Base-by-base conservation (phyloP, 192 early-diverging fungal species). In the Coemansia sp. region DNA sequence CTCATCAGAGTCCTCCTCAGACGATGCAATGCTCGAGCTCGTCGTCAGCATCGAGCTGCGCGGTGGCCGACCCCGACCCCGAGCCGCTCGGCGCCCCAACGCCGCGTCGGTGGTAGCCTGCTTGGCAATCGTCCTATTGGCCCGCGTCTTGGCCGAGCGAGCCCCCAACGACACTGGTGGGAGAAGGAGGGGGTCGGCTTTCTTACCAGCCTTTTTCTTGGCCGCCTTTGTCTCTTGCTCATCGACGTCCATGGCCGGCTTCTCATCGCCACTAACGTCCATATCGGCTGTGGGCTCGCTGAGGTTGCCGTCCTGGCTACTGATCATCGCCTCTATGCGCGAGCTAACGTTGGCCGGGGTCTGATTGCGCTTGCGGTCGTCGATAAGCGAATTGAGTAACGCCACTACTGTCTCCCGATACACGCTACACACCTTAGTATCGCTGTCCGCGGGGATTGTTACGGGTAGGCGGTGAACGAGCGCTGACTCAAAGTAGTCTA, bases 401-500 rank as follows among this genome's bases (percentile, higher is more conserved):
- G 78, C 78, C 12, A 72, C 31, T 1, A 45, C 65, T 1, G 73
- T 62, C n/a, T 81, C 78, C 25, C 72, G 45, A 28, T 64, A 81
- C 16, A 81, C 78, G 62, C 65, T 64, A 45, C 57, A 69, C 25
- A 41, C 16, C 7, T 13, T 28, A 3, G 6, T 42, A 3, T 61
- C 25, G 0, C 43, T 37, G 13, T 0, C 14, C 13, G 0, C 16
- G 1, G 16, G 33, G 20, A 62, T 62, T 12, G 64, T 62, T 10
- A 75, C 63, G 6, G 65, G 68, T n/a, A 61, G 47, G 4, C 41
- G 64, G 59, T 88, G 84, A 10, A 83, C 66, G 0, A 95, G 73
- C 4, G 89, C 87, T 3, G 85, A 63, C 50, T 90, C 85, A 71
- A 94, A 93, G 37, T 89, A 88, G 66, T 94, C 89, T 33, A 96